A percentile compares a stretch with the other conserved stretches of the same genome.
Conservation (phyloP, 2,329 filamentous ascomycete species). For the Ascochyta koolunga region DNA sequence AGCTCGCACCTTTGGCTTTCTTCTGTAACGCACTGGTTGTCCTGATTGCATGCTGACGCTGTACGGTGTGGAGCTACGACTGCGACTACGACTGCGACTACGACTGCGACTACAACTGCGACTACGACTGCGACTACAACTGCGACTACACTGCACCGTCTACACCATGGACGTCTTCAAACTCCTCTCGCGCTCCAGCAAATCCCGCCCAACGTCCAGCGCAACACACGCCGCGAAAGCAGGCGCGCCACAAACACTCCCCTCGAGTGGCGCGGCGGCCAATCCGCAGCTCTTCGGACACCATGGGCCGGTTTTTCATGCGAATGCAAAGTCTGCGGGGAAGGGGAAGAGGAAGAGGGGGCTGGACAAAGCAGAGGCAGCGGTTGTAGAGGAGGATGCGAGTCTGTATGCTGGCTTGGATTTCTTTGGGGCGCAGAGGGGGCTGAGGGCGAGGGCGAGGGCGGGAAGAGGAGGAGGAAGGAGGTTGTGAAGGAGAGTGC, state of each 20-base stretch:
- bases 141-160: too few relatives aligned
- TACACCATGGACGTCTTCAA: constrained; percentile 72
- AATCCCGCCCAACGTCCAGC: too few relatives aligned
- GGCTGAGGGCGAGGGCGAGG: constrained; percentile 16
- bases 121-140: too few relatives aligned
- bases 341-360: constrained; percentile 53
- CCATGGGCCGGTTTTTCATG: constrained; percentile 36
- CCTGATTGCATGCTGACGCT: too few relatives aligned
- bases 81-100: too few relatives aligned
- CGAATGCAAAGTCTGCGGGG: too few relatives aligned
- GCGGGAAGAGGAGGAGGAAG: constrained; percentile 27
- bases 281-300: constrained; percentile 72
- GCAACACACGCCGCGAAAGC: too few relatives aligned
- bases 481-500: constrained; percentile 14
- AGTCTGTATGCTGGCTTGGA: constrained; percentile 48
- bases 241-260: constrained; percentile 56
- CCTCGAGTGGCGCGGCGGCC: constrained; percentile 67
- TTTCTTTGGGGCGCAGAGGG: constrained; percentile 48
- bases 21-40: too few relatives aligned
- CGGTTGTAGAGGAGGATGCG: background rate
- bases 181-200: constrained; percentile 73
- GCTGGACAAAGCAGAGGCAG: constrained; percentile 20
- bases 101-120: too few relatives aligned
- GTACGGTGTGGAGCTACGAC: too few relatives aligned
- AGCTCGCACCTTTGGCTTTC: too few relatives aligned